Conservation (phyloP, 1,139 yeast species). For the Nakaseomyces nivariensis region DNA sequence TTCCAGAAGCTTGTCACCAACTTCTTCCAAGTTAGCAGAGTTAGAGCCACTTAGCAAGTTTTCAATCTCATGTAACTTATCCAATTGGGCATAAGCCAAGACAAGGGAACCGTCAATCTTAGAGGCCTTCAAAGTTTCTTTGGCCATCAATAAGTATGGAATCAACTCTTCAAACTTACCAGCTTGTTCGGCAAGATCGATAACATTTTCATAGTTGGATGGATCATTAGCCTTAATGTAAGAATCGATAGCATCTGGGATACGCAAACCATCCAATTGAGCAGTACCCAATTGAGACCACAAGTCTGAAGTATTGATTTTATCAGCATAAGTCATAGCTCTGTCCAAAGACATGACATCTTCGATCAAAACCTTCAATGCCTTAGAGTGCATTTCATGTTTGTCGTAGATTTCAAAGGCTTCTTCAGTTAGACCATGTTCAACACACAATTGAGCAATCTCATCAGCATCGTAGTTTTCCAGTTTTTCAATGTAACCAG, state of each 20-base stretch:
- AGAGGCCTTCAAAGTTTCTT: slow-evolving; percentile 85
- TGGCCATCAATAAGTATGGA: slow-evolving; percentile 86
- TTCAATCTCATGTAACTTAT: slow-evolving; percentile 70
- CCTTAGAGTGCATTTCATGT: slow-evolving; percentile 67
- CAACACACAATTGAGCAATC: slow-evolving; percentile 87
- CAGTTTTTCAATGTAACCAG: slow-evolving; percentile 74
- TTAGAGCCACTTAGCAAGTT: slow-evolving; percentile 76
- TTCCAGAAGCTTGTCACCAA: slow-evolving; percentile 86
- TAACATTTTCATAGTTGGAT: slow-evolving; percentile 79
- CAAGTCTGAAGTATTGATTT: slow-evolving; percentile 71
- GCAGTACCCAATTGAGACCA: slow-evolving; percentile 97
- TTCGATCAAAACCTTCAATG: slow-evolving; percentile 84
- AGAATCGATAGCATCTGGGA: slow-evolving; percentile 84
- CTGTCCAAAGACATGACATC: slow-evolving; percentile 90
- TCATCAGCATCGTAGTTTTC: slow-evolving; percentile 90
- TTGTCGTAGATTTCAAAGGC: slow-evolving; percentile 90
- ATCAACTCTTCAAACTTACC: slow-evolving; percentile 93
- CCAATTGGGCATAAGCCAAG: slow-evolving; percentile 75
- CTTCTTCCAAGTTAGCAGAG: slow-evolving; percentile 83
- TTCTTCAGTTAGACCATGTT: slow-evolving; percentile 82
- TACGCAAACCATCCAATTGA: slow-evolving; percentile 86
- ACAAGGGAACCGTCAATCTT: slow-evolving; percentile 86
- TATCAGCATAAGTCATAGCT: slow-evolving; percentile 89
- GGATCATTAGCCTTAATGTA: slow-evolving; percentile 89
- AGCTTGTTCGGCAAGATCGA: slow-evolving; percentile 91